phyloP scores from a whole-genome alignment of 2,329 filamentous ascomycete species.

The Aspergillus proliferans region DNA sequence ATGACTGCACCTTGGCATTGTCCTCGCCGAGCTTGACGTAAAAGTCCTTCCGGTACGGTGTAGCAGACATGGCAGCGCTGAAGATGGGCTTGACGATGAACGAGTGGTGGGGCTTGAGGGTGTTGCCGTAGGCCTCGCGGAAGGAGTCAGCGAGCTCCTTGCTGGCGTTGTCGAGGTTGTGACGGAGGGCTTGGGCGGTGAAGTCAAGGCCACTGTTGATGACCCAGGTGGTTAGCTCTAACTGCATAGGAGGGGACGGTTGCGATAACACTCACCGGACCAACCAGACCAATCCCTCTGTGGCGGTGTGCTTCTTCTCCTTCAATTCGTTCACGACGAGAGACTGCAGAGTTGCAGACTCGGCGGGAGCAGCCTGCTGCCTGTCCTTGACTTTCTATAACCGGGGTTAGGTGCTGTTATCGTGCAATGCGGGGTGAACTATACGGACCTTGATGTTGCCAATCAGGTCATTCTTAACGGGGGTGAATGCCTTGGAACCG shows the following conservation, averaged over 20 bases:
- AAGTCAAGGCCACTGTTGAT: slow-evolving; percentile 77
- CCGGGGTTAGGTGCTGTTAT: slow-evolving; percentile 6
- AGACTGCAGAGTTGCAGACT: slow-evolving; percentile 78
- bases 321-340: slow-evolving; percentile 83
- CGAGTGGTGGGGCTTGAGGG: slow-evolving; percentile 86
- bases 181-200: slow-evolving; percentile 74
- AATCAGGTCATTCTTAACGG: slow-evolving; percentile 84
- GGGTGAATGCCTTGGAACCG: slow-evolving; percentile 68
- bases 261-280: slow-evolving; percentile 56
- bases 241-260: not conserved
- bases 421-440: slow-evolving; percentile 2
- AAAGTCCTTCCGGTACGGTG: slow-evolving; percentile 89
- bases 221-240: slow-evolving; percentile 1
- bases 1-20: slow-evolving; percentile 51
- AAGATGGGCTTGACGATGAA: slow-evolving; percentile 90
- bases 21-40: slow-evolving; percentile 68
- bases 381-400: slow-evolving; percentile 79
- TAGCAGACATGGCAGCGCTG: slow-evolving; percentile 84
- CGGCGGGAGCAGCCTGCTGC: slow-evolving; percentile 67
- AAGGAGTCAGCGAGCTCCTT: slow-evolving; percentile 84
- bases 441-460: slow-evolving; percentile 77
- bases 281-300: slow-evolving; percentile 88
- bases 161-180: slow-evolving; percentile 61
- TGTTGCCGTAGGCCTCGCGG: slow-evolving; percentile 73
- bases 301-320: slow-evolving; percentile 78